Conservation (phyloP, 352 stramenopile genomes). For the Peronospora belbahrii region DNA sequence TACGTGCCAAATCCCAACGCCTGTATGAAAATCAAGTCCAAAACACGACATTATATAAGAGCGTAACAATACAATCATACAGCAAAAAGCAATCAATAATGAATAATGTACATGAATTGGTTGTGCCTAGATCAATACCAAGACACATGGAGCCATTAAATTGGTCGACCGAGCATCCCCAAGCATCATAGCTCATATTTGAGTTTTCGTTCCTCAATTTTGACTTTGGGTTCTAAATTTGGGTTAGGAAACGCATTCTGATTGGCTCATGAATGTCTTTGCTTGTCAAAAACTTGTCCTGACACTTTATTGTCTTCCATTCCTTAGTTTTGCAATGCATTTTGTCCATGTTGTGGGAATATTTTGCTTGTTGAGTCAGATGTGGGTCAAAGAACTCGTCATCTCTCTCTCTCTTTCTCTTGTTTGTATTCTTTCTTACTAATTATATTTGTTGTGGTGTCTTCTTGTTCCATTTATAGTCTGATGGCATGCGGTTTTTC, state of each 20-base stretch:
- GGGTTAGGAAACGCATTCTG: not conserved
- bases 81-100: no score
- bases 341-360: constrained; percentile 87
- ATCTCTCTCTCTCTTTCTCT: not conserved
- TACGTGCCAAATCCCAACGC: constrained; percentile 72
- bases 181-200: constrained; percentile 63
- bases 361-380: constrained; percentile 86
- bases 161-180: constrained; percentile 54
- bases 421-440: not conserved
- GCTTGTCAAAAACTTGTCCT: no score
- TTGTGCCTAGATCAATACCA: constrained; percentile 99
- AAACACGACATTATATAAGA: not conserved
- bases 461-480: constrained; percentile 26
- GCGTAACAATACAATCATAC: not conserved
- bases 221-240: no score
- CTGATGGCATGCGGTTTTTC: constrained; percentile 87
- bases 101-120: constrained; percentile 96
- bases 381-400: no score
- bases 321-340: constrained; percentile 43
- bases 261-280: constrained; percentile 5
- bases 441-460: constrained; percentile 1
- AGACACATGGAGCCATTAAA: constrained; percentile 86
- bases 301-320: no score
- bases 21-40: constrained; percentile 15
- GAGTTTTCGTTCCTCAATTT: no score